A percentile compares a stretch with the other conserved stretches of the same genome.
phyloP scores from a whole-genome alignment of 2,329 filamentous ascomycete genomes.

The Dactylellina parvicollis region DNA sequence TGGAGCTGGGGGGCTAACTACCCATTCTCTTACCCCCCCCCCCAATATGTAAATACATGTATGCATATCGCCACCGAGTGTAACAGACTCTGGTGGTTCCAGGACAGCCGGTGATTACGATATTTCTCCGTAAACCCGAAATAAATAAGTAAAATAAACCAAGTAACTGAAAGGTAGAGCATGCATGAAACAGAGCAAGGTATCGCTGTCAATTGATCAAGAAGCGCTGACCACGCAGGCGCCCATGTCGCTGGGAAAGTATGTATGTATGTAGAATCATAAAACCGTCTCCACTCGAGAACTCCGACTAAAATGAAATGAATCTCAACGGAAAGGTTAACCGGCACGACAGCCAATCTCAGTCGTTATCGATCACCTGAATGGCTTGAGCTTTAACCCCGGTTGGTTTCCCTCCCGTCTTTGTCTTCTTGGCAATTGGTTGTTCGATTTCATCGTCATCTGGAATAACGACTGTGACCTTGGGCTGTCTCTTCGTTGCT shows the following conservation, averaged over 20 bases:
- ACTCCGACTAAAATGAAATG: no score
- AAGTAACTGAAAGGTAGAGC: not conserved
- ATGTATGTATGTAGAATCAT: no score
- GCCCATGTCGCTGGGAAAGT: no score
- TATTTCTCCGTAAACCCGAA: constrained; percentile 1
- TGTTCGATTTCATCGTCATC: constrained; percentile 3
- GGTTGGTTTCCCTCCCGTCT: not conserved
- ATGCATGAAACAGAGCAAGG: constrained; percentile 1
- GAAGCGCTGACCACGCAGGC: not conserved
- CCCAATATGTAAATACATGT: no score
- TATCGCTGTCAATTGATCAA: not conserved
- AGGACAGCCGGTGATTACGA: not conserved
- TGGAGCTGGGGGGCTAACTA: no score
- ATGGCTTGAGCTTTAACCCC: not conserved
- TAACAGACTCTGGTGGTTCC: not conserved
- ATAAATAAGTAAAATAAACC: not conserved
- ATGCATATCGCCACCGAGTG: not conserved
- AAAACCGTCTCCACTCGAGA: no score
- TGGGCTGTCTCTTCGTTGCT: not conserved
- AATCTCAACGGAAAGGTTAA: not conserved
- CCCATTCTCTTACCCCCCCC: no score
- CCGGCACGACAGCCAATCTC: not conserved
- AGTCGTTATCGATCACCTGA: not conserved
- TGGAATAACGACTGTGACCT: not conserved
- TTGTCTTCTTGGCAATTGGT: not conserved